Evolutionary conservation across 78 protist genomes (phyloP).

Genomic region (Monocercomonoides exilis): DNA sequence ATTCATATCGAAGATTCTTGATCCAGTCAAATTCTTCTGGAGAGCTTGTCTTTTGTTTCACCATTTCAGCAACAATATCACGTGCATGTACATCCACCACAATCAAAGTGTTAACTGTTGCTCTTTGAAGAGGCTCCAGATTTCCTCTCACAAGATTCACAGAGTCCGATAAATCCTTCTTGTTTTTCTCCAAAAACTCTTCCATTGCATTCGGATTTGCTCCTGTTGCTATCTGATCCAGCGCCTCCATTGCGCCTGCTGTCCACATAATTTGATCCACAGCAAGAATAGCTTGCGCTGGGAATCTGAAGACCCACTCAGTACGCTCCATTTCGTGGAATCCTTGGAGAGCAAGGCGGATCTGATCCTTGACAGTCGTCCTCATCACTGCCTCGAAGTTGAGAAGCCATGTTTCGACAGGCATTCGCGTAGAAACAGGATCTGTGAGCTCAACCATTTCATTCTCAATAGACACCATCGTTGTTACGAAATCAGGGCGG

Average conservation of each 20-base stretch:
- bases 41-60: neutral
- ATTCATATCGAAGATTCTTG: constrained; percentile 52
- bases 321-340: neutral
- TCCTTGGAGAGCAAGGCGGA: constrained; percentile 8
- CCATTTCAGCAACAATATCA: constrained; percentile 35
- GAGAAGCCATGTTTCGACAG: constrained; percentile 58
- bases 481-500: constrained; percentile 1
- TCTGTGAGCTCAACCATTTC: constrained; percentile 43
- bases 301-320: constrained; percentile 41
- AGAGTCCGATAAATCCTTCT: neutral
- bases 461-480: constrained; percentile 51
- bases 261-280: constrained; percentile 51
- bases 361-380: constrained; percentile 21
- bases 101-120: constrained; percentile 30
- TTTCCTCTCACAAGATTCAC: constrained; percentile 13
- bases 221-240: neutral
- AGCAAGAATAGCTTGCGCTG: constrained; percentile 45
- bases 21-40: constrained; percentile 48
- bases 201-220: constrained; percentile 18
- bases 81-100: constrained; percentile 62
- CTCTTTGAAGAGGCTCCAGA: constrained; percentile 29
- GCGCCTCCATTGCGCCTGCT: constrained; percentile 23
- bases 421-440: constrained; percentile 12
- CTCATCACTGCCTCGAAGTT: constrained; percentile 36
- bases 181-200: neutral